phyloP scores from a whole-genome alignment of 441 rosid species.

The Euphorbia celastroides region DNA sequence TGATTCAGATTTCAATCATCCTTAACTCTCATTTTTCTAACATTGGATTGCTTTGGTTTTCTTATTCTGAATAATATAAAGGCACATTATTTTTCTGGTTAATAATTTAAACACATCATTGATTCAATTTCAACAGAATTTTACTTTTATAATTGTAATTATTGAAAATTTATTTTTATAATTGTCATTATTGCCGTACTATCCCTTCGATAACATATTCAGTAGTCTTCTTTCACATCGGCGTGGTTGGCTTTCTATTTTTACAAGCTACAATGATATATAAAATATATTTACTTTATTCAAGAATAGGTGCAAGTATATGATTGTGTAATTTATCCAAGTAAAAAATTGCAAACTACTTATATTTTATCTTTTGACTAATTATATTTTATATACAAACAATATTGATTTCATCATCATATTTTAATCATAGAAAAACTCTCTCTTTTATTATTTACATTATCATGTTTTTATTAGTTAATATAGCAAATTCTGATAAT shows the following conservation, averaged over 20 bases:
- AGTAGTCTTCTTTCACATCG: background rate
- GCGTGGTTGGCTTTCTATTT: background rate
- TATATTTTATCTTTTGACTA: too few species aligned
- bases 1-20: background rate
- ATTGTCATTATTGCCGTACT: background rate
- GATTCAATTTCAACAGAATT: background rate
- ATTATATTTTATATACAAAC: too few species aligned
- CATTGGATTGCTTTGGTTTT: background rate
- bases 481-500: too few species aligned
- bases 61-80: background rate
- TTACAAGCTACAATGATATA: constrained; percentile 11
- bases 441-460: too few species aligned
- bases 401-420: too few species aligned
- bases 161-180: background rate
- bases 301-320: too few species aligned
- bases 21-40: too few species aligned
- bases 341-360: too few species aligned
- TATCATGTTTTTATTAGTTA: too few species aligned
- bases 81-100: background rate
- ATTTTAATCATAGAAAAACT: too few species aligned
- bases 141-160: background rate
- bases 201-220: background rate
- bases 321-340: too few species aligned
- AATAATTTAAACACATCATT: constrained; percentile 4
- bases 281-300: too few species aligned